Base-by-base conservation (phyloP, 2,329 filamentous ascomycete genomes). In the Paramyrothecium roridum region DNA sequence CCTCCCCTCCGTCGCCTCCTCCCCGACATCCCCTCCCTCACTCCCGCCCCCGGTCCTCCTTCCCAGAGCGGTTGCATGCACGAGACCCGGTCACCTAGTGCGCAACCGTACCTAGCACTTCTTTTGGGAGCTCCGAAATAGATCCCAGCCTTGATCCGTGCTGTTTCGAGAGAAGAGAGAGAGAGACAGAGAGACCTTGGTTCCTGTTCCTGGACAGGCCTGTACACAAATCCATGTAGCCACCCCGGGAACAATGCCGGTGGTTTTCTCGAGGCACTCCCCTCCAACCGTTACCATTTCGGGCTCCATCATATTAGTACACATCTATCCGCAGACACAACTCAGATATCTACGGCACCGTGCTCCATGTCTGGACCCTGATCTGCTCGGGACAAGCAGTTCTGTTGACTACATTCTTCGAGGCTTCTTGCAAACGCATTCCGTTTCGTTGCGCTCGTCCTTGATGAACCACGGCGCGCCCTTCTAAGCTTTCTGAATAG, bases 241-340 rank as follows among this genome's bases (percentile, higher is more conserved):
- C 72, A 74, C 72, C 73, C 70, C 72, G 71, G 66, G 70, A 66
- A 74, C 75, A 79, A 71, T 80, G 74, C 79, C 77, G 77, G 74
- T 70, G 69, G 64, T 71, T 73, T 73, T 75, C 71, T 73, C 69
- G 70, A 76, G 73, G 73, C 73, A 74, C 73, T 69, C 73, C 76
- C 75, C 75, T 77, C 75, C 73, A 75, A 63, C 69, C 76, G 74
- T 72, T 76, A 71, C 74, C 75, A 75, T 75, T 62, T 64, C 64
- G 62, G 66, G 64, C 68, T 73, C 74, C 68, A 68, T 70, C 62
- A 67, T 69, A 69, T 66, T 78, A 78, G 75, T 77, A 75, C 73
- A 76, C 73, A 70, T 71, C 69, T 71, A 70, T 72, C 75, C 75
- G 71, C 73, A 71, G 75, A 70, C 68, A 63, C 55, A 57, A 63